Conservation (phyloP, 352 stramenopile species). For the Hyaloperonospora arabidopsidis region DNA sequence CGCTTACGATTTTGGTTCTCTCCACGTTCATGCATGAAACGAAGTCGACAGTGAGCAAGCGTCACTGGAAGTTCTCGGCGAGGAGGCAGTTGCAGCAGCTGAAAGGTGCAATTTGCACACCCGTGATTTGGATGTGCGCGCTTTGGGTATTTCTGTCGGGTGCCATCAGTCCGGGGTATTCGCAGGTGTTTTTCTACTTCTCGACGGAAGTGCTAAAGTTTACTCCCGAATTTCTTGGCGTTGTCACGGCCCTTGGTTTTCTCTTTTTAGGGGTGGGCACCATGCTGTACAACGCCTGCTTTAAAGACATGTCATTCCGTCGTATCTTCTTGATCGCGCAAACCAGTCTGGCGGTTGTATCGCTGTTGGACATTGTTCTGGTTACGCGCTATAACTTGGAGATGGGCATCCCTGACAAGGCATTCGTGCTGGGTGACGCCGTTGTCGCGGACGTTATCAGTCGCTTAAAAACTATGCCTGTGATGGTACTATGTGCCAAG, state of each 20-base stretch:
- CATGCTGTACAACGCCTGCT: conserved; percentile 79
- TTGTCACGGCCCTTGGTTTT: conserved; percentile 69
- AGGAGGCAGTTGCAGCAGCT: conserved; percentile 54
- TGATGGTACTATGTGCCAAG: conserved; percentile 90
- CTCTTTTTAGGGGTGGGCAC: conserved; percentile 76
- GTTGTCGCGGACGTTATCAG: conserved; percentile 84
- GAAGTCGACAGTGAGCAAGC: conserved; percentile 35
- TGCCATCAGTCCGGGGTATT: conserved; percentile 88
- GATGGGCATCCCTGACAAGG: conserved; percentile 90
- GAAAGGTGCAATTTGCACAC: conserved; percentile 73
- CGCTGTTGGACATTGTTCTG: conserved; percentile 75
- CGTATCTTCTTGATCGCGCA: conserved; percentile 89
- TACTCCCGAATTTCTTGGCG: conserved; percentile 91
- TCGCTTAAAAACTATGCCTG: conserved; percentile 87
- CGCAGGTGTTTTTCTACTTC: conserved; percentile 94
- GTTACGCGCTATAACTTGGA: conserved; percentile 89
- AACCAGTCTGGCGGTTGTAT: conserved; percentile 60
- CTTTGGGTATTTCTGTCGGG: conserved; percentile 94
- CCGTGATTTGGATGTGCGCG: conserved; percentile 92
- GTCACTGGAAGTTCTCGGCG: conserved; percentile 45
- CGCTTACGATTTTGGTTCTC: conserved; percentile 86
- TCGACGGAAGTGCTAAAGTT: conserved; percentile 92
- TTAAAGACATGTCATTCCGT: conserved; percentile 89
- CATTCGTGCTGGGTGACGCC: conserved; percentile 93
- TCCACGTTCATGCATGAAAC: conserved; percentile 85